A percentile compares a stretch with the other conserved stretches of the same genome.
Conservation (phyloP, 2,329 filamentous ascomycete species). For the Aspergillus uvarum region DNA sequence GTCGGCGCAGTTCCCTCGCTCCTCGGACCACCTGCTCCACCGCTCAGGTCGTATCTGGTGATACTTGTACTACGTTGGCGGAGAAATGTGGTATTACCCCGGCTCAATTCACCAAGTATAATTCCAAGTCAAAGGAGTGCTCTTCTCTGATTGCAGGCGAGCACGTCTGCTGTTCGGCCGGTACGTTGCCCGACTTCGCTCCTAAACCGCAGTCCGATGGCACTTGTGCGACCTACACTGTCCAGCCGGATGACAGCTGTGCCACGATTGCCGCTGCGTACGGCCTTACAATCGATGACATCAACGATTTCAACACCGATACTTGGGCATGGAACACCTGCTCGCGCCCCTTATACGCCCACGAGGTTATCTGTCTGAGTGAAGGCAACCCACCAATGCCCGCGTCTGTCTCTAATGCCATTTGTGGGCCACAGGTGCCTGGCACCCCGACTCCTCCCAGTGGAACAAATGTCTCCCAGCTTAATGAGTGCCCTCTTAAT, state of each 20-base stretch:
- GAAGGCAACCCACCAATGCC: conserved; percentile 44
- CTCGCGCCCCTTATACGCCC: conserved; percentile 26
- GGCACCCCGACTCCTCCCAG: conserved; percentile 35
- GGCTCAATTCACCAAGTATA: conserved; percentile 42
- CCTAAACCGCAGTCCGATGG: conserved; percentile 40
- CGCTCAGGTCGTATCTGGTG: conserved; percentile 34
- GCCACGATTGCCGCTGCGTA: conserved; percentile 32
- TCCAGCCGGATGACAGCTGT: conserved; percentile 40
- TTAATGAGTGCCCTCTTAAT: conserved; percentile 50
- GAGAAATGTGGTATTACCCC: conserved; percentile 41
- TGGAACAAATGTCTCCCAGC: conserved; percentile 31
- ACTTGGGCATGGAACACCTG: conserved; percentile 50
- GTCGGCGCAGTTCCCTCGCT: not conserved
- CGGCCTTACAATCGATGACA: conserved; percentile 37
- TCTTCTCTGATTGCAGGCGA: conserved; percentile 33
- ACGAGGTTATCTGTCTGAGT: conserved; percentile 43
- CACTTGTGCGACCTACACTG: conserved; percentile 38
- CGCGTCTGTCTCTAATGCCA: conserved; percentile 34
- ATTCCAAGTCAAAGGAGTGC: conserved; percentile 31
- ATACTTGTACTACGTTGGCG: conserved; percentile 42
- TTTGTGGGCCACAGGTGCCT: conserved; percentile 49
- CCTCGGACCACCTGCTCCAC: conserved; percentile 5
- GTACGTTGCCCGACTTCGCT: conserved; percentile 36
- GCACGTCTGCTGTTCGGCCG: conserved; percentile 39
- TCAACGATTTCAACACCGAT: conserved; percentile 43